These are phyloP conservation scores for Acer negundo DNA, from an alignment of 345 rosid species.

Conservation along the genomic window DNA sequence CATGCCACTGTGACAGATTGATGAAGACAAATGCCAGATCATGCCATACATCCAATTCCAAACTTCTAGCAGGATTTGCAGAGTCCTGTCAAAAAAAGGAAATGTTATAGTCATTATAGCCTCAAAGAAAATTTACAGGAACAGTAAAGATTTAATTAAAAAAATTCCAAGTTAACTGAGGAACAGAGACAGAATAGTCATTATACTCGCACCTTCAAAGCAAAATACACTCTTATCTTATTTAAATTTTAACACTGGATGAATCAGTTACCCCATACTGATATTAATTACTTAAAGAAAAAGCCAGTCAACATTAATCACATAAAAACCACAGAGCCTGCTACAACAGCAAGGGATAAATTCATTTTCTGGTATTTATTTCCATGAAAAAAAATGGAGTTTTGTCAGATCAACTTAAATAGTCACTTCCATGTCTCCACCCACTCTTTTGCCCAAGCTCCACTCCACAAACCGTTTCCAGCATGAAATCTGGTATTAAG, in stretches of 20 bases:
- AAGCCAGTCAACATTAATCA: background rate
- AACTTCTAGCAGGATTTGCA: conserved; percentile 36
- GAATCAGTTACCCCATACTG: background rate
- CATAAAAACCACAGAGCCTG: background rate
- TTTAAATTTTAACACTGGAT: background rate
- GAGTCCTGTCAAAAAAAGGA: conserved; percentile 32
- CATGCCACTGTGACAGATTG: conserved; percentile 62
- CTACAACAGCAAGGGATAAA: background rate
- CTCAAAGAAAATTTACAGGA: background rate
- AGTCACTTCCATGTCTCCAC: background rate
- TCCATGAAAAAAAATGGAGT: background rate
- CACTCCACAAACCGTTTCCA: conserved; percentile 10
- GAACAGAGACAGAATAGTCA: background rate
- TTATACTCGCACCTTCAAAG: conserved; percentile 1
- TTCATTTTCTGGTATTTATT: conserved; percentile 1
- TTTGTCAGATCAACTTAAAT: background rate
- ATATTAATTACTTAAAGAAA: background rate
- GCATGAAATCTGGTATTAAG: too few relatives aligned
- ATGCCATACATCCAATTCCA: conserved; percentile 79
- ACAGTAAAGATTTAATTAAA: background rate
- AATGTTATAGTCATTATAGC: background rate
- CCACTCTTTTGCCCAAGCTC: background rate
- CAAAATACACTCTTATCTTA: background rate
- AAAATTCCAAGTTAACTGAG: background rate
- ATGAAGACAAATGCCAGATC: conserved; percentile 71